Evolutionary conservation across 495 filamentous ascomycete species (phyloP).

Genomic region (Neohortaea acidophila): DNA sequence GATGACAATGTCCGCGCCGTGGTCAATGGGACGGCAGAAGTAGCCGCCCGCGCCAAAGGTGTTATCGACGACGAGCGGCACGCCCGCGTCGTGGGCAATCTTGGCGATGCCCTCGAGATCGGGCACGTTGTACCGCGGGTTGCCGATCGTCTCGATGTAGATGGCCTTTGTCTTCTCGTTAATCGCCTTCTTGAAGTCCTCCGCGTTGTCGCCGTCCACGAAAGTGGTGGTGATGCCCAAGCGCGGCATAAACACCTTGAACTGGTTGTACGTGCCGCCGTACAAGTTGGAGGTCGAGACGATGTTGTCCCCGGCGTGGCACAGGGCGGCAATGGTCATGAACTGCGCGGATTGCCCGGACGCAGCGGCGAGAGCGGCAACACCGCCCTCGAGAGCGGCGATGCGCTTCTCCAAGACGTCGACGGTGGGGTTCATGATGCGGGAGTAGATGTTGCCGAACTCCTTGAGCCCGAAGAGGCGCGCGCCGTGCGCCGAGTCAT

Average conservation of each 20-base stretch:
- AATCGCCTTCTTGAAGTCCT: conserved; percentile 70
- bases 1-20: conserved; percentile 82
- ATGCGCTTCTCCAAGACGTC: conserved; percentile 97
- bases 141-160: conserved; percentile 90
- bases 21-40: conserved; percentile 75
- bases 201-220: conserved; percentile 65
- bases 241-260: conserved; percentile 82
- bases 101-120: conserved; percentile 28
- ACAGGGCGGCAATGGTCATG: conserved; percentile 74
- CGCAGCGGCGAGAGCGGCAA: conserved; percentile 74
- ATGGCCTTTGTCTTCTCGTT: conserved; percentile 96
- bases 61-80: conserved; percentile 79
- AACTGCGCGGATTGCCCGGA: conserved; percentile 94
- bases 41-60: conserved; percentile 95
- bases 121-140: conserved; percentile 80
- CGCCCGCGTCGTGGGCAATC: conserved; percentile 27
- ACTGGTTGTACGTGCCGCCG: conserved; percentile 95
- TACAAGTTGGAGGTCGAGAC: conserved; percentile 86
- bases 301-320: conserved; percentile 83
- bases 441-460: conserved; percentile 95
- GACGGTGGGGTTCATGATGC: conserved; percentile 96
- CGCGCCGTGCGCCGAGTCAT: conserved; percentile 93
- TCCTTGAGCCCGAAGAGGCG: conserved; percentile 95
- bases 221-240: conserved; percentile 87
- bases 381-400: conserved; percentile 86